Base-by-base conservation (phyloP, 768 basidiomycete genomes). In the Russula lepida region DNA sequence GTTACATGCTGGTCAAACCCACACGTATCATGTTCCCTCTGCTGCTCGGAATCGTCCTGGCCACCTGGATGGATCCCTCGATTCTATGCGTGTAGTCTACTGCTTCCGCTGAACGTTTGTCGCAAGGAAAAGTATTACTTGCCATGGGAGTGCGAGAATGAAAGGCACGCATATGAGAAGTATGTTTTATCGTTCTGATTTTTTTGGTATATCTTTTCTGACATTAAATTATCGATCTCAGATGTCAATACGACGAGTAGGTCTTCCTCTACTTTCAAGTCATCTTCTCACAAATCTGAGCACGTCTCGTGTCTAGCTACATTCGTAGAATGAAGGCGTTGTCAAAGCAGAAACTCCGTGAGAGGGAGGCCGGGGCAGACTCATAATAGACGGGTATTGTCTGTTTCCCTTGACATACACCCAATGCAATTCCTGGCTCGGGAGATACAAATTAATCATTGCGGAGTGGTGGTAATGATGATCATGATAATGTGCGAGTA, bases 201-300 rank as follows among this genome's bases (percentile, higher is more conserved):
- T 21, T 48, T 51, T 21, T 37, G 13, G 6, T 37, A 15, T 3
- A n/a, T 25, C 11, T 6, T 27, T 17, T 2, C 44, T 61, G 50
- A 56, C 46, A n/a, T 30, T 19, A 2, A n/a, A 49, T 48, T 2
- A 9, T 61, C 23, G 21, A 25, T 25, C 9, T 6, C 52, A 95
- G 92, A 75, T 95, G 93, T 70, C 93, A 97, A 75, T 95, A 93
- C 71, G 90, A 94, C 67, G 93, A 97, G 93, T 95, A 73, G 19
- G 23, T 52, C 21, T 53, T 37, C 54, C 57, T 58, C 13, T 53
- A 28, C 58, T 56, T 59, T 28, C 25, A 48, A 23, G 17, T 37
- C 3, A 11, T 25, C 27, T 47, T 66, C 46, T 56, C 11, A 23
- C 54, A 4, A 32, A 25, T 50, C 57, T 60, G 44, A 33, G 56